These are phyloP conservation scores for Citrus trifoliata DNA, from an alignment of 345 rosid genomes.

Conservation along the genomic window DNA sequence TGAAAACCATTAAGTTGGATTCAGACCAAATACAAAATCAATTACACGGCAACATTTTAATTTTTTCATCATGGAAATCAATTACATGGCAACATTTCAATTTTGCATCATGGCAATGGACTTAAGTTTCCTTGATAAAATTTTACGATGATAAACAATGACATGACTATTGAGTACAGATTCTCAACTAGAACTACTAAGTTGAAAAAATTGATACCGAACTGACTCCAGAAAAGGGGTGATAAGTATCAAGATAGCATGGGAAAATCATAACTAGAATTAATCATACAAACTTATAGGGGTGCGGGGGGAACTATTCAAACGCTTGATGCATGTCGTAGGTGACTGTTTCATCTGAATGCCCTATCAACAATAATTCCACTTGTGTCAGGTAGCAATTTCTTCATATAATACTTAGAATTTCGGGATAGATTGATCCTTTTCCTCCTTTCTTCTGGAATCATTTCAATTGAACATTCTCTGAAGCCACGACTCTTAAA, in stretches of 20 bases:
- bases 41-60: not conserved
- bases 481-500: constrained; percentile 77
- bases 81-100: not conserved
- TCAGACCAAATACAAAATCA: not conserved
- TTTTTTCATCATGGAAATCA: not conserved
- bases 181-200: not conserved
- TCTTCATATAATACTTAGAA: constrained; percentile 84
- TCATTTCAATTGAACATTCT: constrained; percentile 65
- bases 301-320: too few species aligned
- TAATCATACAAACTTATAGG: too few species aligned
- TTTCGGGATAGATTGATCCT: constrained; percentile 73
- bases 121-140: not conserved
- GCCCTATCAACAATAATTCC: constrained; percentile 51
- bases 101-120: not conserved
- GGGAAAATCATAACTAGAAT: not conserved
- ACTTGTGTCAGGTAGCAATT: constrained; percentile 65
- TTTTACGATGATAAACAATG: not conserved
- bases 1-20: not conserved
- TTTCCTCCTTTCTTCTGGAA: constrained; percentile 70
- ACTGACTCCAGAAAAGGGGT: not conserved
- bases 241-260: too few species aligned
- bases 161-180: too few species aligned
- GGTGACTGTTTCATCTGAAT: constrained; percentile 11
- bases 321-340: too few species aligned
- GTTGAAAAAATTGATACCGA: not conserved